Percentiles rank a stretch among this genome's conserved stretches.
Evolutionary conservation across 768 basidiomycete species (phyloP).

Genomic region (Amanita thiersii): DNA sequence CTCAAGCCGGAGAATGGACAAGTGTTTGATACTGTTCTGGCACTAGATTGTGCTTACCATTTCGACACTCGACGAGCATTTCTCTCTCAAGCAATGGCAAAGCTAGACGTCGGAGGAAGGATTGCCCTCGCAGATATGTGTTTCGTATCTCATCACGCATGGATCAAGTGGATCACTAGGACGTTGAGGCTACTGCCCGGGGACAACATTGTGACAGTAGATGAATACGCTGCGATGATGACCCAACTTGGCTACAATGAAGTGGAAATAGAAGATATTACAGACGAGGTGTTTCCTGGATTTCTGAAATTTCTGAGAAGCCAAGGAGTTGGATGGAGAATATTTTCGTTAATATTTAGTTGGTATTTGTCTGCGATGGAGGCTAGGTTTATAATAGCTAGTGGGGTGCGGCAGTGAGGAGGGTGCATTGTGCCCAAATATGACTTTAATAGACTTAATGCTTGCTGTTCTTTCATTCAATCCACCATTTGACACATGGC

Average conservation of each 20-base stretch:
- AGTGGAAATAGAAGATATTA: constrained; percentile 49
- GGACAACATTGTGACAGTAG: constrained; percentile 38
- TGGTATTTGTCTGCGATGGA: constrained; percentile 26
- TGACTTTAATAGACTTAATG: constrained; percentile 2
- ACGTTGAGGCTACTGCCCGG: constrained; percentile 36
- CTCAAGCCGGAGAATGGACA: constrained; percentile 25
- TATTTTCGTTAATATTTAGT: constrained; percentile 31
- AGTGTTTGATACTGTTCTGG: constrained; percentile 43
- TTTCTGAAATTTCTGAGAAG: constrained; percentile 41
- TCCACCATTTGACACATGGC: constrained; percentile 32
- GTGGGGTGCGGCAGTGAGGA: constrained; percentile 18
- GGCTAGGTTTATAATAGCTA: constrained; percentile 43
- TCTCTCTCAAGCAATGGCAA: constrained; percentile 38
- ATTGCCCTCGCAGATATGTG: constrained; percentile 59
- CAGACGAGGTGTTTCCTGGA: constrained; percentile 47
- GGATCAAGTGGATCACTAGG: constrained; percentile 19
- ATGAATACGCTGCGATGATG: constrained; percentile 37
- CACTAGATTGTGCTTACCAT: constrained; percentile 66
- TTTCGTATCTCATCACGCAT: constrained; percentile 25
- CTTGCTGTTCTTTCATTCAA: background rate
- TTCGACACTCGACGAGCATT: constrained; percentile 46
- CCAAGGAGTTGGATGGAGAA: constrained; percentile 33
- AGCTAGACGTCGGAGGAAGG: constrained; percentile 40
- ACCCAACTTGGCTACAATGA: constrained; percentile 42
- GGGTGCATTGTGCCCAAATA: background rate